These are phyloP conservation scores for Kluyveromyces dobzhanskii DNA, from an alignment of 805 yeast genomes.

Conservation along the genomic window DNA sequence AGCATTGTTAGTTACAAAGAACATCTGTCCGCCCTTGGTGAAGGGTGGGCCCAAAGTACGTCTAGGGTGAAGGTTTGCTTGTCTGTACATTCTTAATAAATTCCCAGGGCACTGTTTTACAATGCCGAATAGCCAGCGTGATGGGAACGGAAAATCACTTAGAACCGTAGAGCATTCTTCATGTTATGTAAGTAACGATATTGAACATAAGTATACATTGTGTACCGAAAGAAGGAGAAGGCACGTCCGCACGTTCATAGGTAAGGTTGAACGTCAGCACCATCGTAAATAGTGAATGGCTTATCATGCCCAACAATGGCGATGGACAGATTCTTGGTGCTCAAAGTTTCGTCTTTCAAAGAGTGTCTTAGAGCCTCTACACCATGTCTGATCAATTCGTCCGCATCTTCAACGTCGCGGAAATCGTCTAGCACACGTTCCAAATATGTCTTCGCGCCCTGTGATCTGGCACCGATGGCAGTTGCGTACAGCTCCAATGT, in stretches of 20 bases:
- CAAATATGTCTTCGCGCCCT: conserved; percentile 92
- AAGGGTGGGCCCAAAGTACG: no score
- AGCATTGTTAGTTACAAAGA: no score
- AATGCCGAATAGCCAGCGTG: no score
- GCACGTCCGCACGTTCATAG: conserved; percentile 15
- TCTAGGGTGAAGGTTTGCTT: no score
- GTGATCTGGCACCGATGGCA: conserved; percentile 97
- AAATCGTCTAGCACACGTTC: conserved; percentile 77
- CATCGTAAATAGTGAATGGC: conserved; percentile 72
- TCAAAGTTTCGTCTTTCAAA: conserved; percentile 88
- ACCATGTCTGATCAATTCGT: conserved; percentile 76
- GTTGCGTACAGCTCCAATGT: conserved; percentile 87
- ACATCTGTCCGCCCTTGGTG: no score
- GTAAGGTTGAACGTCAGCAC: conserved; percentile 56
- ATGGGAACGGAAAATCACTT: no score
- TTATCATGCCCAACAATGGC: conserved; percentile 84
- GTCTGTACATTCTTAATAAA: no score
- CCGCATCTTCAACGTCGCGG: conserved; percentile 47
- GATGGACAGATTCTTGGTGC: conserved; percentile 74
- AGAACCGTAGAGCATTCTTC: no score
- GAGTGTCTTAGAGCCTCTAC: conserved; percentile 91
- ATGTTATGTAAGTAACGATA: no score
- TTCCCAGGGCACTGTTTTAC: no score
- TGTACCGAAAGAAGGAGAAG: no score
- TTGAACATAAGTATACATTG: no score